phyloP scores from a whole-genome alignment of 2,329 filamentous ascomycete genomes.

The Gaeumannomyces tritici region DNA sequence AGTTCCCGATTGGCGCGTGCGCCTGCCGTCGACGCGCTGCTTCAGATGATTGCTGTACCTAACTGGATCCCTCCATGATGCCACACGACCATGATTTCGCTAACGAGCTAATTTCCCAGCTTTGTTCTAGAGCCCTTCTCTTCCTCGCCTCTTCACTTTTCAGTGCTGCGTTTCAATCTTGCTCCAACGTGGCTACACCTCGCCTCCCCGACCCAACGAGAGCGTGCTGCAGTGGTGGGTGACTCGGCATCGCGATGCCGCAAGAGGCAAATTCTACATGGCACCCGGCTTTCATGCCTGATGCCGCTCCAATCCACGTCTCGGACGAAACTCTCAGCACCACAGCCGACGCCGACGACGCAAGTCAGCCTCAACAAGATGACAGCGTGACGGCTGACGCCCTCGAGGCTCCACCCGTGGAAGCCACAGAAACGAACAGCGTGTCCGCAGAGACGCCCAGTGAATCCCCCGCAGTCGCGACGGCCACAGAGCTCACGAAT shows the following conservation, averaged over 20 bases:
- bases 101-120: conserved; percentile 5
- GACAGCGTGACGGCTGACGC: background rate
- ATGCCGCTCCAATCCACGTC: conserved; percentile 18
- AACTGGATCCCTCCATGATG: background rate
- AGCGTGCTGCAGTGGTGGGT: background rate
- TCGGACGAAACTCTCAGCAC: background rate
- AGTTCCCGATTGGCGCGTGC: background rate
- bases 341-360: background rate
- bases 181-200: background rate
- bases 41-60: background rate
- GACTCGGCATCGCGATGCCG: conserved; percentile 23
- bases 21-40: background rate
- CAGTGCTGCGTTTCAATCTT: background rate
- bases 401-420: background rate
- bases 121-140: conserved; percentile 2
- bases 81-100: background rate
- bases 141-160: conserved; percentile 3
- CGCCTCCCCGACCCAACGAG: background rate
- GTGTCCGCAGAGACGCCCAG: background rate
- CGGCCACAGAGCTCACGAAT: background rate
- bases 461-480: background rate
- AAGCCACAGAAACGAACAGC: background rate
- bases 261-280: conserved; percentile 33
- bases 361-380: background rate
- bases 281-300: conserved; percentile 43